Conservation (phyloP, 2,329 filamentous ascomycete species). For the Alternaria brassicicola region DNA sequence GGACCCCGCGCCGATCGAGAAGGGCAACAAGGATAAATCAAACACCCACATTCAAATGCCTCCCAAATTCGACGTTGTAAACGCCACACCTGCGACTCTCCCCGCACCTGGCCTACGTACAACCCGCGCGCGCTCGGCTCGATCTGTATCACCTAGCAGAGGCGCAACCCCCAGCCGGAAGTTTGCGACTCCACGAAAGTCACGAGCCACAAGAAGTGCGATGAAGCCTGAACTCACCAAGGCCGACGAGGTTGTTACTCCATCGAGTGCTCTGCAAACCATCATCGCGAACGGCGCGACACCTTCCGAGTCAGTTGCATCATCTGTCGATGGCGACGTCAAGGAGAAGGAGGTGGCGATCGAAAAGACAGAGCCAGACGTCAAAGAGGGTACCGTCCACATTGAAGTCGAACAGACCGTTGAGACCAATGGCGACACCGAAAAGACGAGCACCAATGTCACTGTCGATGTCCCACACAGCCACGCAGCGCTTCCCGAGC, state of each 20-base stretch:
- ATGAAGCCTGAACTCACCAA: conserved; percentile 36
- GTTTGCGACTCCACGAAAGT: conserved; percentile 61
- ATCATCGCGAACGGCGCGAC: conserved; percentile 41
- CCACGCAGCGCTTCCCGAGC: conserved; percentile 69
- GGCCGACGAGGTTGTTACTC: conserved; percentile 51
- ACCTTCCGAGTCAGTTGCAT: conserved; percentile 32
- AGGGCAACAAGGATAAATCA: conserved; percentile 68
- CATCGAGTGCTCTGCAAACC: conserved; percentile 51
- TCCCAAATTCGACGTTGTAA: conserved; percentile 73
- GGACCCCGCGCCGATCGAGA: conserved; percentile 80
- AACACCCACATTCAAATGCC: conserved; percentile 77
- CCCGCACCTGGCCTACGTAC: conserved; percentile 38
- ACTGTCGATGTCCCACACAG: conserved; percentile 76
- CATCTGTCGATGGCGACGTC: conserved; percentile 54
- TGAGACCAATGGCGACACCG: conserved; percentile 63
- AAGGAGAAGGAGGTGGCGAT: conserved; percentile 25
- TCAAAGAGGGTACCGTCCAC: conserved; percentile 61
- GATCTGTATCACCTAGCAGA: conserved; percentile 65
- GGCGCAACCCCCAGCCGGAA: conserved; percentile 54
- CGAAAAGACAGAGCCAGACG: conserved; percentile 12
- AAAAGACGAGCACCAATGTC: conserved; percentile 74
- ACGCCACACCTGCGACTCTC: conserved; percentile 34
- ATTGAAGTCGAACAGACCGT: conserved; percentile 72
- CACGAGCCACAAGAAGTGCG: conserved; percentile 54
- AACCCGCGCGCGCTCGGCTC: conserved; percentile 60